A percentile compares a stretch with the other conserved stretches of the same genome.
Evolutionary conservation across 2,329 filamentous ascomycete species (phyloP).

Genomic region (Paracorniculantispora psalliotae): DNA sequence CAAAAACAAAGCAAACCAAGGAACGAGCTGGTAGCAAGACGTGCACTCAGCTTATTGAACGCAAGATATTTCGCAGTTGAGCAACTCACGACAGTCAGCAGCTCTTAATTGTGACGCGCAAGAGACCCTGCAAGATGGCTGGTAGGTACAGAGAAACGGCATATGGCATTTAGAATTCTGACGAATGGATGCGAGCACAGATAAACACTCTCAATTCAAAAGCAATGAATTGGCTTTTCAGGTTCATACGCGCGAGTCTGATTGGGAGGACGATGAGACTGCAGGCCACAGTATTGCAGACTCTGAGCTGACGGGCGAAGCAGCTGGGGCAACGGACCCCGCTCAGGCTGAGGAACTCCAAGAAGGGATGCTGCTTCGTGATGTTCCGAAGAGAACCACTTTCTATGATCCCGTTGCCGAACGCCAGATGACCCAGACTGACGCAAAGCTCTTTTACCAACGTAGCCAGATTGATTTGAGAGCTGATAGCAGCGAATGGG

Average conservation of each 20-base stretch:
- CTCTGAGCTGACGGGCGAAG: conserved; percentile 20
- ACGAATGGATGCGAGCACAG: not conserved
- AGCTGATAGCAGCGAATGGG: conserved; percentile 32
- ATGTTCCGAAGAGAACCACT: conserved; percentile 66
- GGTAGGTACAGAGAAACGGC: not conserved
- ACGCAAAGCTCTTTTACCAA: conserved; percentile 95
- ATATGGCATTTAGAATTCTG: not conserved
- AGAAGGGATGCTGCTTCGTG: conserved; percentile 56
- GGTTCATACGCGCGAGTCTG: conserved; percentile 18
- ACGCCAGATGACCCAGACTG: conserved; percentile 88
- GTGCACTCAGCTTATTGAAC: not conserved
- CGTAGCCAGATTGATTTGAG: conserved; percentile 65
- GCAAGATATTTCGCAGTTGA: not conserved
- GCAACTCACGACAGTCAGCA: not conserved
- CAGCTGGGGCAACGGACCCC: conserved; percentile 18
- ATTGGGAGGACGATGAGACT: conserved; percentile 17
- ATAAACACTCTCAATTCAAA: not conserved
- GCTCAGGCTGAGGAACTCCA: conserved; percentile 31
- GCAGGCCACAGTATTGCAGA: conserved; percentile 11
- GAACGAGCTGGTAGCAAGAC: not conserved
- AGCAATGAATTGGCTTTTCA: conserved; percentile 15
- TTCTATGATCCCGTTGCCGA: conserved; percentile 93
- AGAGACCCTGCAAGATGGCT: conserved; percentile 1
- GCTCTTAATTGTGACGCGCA: not conserved
- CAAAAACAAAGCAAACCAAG: not conserved